Base-by-base conservation (phyloP, 2,329 filamentous ascomycete species). In the Ambrosiella cleistominuta region DNA sequence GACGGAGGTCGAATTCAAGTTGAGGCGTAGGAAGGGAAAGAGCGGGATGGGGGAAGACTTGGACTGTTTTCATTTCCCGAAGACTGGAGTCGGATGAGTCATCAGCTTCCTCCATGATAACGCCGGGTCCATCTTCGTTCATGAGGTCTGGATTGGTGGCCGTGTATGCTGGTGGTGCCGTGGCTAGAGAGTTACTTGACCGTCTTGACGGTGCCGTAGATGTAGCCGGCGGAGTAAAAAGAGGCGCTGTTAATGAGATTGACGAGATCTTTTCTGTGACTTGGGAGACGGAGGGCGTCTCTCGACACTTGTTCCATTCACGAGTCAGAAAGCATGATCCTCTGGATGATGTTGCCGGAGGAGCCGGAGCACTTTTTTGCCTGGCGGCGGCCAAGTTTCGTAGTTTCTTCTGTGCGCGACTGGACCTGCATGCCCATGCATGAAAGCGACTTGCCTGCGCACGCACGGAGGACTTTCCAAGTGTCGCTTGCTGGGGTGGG, bases 1-100 rank as follows among this genome's bases (percentile, higher is more conserved):
- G 72, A 58, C 74, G 73, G 62, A 77, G 76, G 63, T 77, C 74
- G 51, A 76, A 74, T 55, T 70, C 70, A 54, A 76, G 69, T 42
- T 68, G 69, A 4, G 74, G 74, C 63, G 71, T 70, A 12, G 75
- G 74, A 55, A 77, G 70, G 3, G 68, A 68, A 39, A 75, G 62
- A 45, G 67, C 64, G 15, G 74, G 70, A 61, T 71, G 69, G n/a
- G 71, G 70, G 42, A 71, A 71, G 56, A 45, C 19, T 45, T 42
- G 27, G 12, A n/a, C 39, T 13, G 27, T n/a, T 7, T 44, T n/a
- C 11, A 55, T 39, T 45, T 55, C 53, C 2, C 19, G 45, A n/a
- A 36, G 3, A 35, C 42, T 56, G 17, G 2, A 49, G 27, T 5
- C 27, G 27, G 27, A 27, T 27, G 27, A 27, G 4, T 27, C 27